Conservation (phyloP, 2,329 filamentous ascomycete genomes). For the Talaromyces sp. region DNA sequence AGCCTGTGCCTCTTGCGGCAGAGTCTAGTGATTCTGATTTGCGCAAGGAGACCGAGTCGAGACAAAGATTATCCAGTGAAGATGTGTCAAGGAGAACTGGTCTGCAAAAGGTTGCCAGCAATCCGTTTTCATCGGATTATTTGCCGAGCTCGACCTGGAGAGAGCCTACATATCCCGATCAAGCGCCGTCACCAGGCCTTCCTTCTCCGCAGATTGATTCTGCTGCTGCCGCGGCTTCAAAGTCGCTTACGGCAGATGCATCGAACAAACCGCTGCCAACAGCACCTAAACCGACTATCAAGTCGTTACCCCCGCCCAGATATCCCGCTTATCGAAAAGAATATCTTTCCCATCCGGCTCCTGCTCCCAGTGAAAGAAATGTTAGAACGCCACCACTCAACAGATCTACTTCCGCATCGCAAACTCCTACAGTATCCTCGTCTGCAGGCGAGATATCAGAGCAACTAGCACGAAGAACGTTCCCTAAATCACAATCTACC, state of each 20-base stretch:
- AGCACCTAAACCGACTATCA: slow-evolving; percentile 33
- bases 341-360: slow-evolving; percentile 7
- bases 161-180: slow-evolving; percentile 18
- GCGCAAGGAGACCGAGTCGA: slow-evolving; percentile 19
- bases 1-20: background rate
- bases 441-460: background rate
- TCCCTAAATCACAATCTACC: slow-evolving; percentile 17
- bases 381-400: slow-evolving; percentile 13
- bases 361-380: slow-evolving; percentile 4
- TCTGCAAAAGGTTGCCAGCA: background rate
- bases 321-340: slow-evolving; percentile 17
- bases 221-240: slow-evolving; percentile 16
- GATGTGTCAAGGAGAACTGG: slow-evolving; percentile 12
- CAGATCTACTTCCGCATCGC: slow-evolving; percentile 16
- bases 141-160: slow-evolving; percentile 21
- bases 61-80: slow-evolving; percentile 1
- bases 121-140: slow-evolving; percentile 19
- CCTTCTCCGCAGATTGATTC: slow-evolving; percentile 14
- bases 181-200: background rate
- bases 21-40: slow-evolving; percentile 26
- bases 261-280: background rate
- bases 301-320: slow-evolving; percentile 34
- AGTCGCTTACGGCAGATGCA: background rate
- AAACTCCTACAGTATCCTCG: slow-evolving; percentile 13
- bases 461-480: background rate